Evolutionary conservation across 805 yeast genomes (phyloP), one percentile per base, ranked within the genome.

Genomic region (Candida lessepsii): DNA sequence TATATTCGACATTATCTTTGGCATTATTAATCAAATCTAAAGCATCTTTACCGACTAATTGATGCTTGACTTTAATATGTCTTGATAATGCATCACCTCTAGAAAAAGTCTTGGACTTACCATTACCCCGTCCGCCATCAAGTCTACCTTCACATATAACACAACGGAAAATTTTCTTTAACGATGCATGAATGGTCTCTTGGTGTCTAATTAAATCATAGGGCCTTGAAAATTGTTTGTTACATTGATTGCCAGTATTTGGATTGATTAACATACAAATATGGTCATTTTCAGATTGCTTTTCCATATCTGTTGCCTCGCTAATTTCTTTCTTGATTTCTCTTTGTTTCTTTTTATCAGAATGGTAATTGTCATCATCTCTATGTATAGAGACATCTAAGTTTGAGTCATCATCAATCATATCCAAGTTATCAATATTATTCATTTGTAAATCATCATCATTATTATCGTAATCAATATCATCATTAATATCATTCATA

Each of bases 141-240:
- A 60, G 55, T 42, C 75, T 53, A 18, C 73, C 73, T 53, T 69
- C 75, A 48, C 75, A 69, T 18, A 69, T 67, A 21, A 69, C 73
- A 56, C 75, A 69, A 33, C 75, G 52, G 48, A 63, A 69, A 15
- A 69, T 66, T 56, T 69, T 69, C 63, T 69, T 69, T 53, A 63
- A 63, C 5, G 70, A 40, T 1, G 75, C 73, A 48, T 69, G 75
- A n/a, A 69, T 67, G n/a, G 75, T 69, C 46, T 69, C 73, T 52
- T 69, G 73, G 50, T 69, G 75, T 43, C 75, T 61, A 15, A 69
- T 65, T 48, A 69, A 58, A 51, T 69, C 75, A 44, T 69, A 69
- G 13, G 75, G 73, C 56, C 99, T 78, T 13, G 97, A 88, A 57
- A 91, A 91, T 54, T 81, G 80, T 63, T 86, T 86, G 50, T 74